phyloP scores from a whole-genome alignment of 23 red algal genomes.

The Gracilariopsis chorda region DNA sequence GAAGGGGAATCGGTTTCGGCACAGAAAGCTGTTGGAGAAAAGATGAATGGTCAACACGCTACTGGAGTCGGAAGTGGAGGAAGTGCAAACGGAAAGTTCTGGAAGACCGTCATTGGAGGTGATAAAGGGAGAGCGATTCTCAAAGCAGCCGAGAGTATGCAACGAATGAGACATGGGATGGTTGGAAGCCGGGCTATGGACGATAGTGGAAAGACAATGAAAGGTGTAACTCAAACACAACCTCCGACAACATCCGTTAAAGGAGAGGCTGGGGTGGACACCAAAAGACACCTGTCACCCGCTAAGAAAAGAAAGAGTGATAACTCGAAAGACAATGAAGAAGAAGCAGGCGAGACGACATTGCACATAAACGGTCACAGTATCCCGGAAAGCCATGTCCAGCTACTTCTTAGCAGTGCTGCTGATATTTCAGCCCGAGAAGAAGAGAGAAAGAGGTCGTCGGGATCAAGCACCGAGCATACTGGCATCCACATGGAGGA shows the following conservation, averaged over 20 bases:
- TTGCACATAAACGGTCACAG: conserved; percentile 44
- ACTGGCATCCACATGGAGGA: background rate
- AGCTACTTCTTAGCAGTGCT: conserved; percentile 52
- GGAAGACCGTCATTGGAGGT: conserved; percentile 48
- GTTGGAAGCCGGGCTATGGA: background rate
- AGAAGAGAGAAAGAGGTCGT: conserved; percentile 1
- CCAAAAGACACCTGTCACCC: background rate
- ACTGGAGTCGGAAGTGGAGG: background rate
- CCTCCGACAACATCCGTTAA: background rate
- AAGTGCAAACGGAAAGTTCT: conserved; percentile 32
- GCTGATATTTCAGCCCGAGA: conserved; percentile 47
- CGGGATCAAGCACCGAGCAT: conserved; percentile 2
- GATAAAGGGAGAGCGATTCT: conserved; percentile 53
- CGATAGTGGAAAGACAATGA: background rate
- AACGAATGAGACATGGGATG: conserved; percentile 8
- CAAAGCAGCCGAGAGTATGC: conserved; percentile 51
- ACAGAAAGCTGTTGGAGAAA: background rate
- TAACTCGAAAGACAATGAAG: background rate
- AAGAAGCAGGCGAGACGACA: conserved; percentile 12
- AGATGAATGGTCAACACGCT: background rate
- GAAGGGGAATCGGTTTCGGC: background rate
- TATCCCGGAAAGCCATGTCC: conserved; percentile 62
- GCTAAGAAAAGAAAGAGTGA: background rate
- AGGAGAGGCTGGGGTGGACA: background rate
- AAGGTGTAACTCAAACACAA: background rate